Base-by-base conservation (phyloP, 106 monocot genomes). In the Chionographis japonica region DNA sequence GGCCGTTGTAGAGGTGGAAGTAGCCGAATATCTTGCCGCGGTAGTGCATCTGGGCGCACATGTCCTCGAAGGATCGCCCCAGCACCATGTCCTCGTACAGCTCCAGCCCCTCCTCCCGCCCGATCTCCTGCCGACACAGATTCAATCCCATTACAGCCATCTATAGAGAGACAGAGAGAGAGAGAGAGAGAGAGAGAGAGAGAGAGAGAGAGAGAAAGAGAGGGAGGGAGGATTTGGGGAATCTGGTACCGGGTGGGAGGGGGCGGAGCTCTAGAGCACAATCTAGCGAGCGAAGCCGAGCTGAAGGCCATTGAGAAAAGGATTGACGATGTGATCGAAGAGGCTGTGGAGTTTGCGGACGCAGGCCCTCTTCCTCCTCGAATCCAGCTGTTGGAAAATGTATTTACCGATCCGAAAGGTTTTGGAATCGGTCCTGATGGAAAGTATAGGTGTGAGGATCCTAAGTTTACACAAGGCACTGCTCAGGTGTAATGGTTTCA, bases 31-130 rank as follows among this genome's bases (percentile, higher is more conserved):
- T 99, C 79, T 93, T 99, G 41, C 98, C 93, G 0, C 93, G 72
- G 83, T 99, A 88, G 85, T 93, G 93, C 98, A 99, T 93, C 83
- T 99, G 93, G 0, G 93, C 92, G 49, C 98, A 99, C 98, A 90
- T 90, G 75, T 99, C 93, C 85, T 99, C 98, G 69, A 99, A 99
- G 16, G 66, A 39, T 3, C 93, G 83, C 11, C 93, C 98, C 9
- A 99, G 73, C 0, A 88, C 54, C 90, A 99, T 99, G 85, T 99
- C 98, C 79, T 99, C 98, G 70, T 88, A 99, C 60, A 99, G 77
- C 67, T 76, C 87, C 54, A 99, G 68, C n/a, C 72, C 92, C 50
- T 81, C 93, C 53, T 99, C 88, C 10, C 81, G 60, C 0, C 58
- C 67, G 42, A 99, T 79, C 63, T 52, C 77, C 98, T 98, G 67